A percentile compares a stretch with the other conserved stretches of the same genome.
Evolutionary conservation across 1,284 basidiomycete species (phyloP).

Genomic region (Termitomyces sp.): DNA sequence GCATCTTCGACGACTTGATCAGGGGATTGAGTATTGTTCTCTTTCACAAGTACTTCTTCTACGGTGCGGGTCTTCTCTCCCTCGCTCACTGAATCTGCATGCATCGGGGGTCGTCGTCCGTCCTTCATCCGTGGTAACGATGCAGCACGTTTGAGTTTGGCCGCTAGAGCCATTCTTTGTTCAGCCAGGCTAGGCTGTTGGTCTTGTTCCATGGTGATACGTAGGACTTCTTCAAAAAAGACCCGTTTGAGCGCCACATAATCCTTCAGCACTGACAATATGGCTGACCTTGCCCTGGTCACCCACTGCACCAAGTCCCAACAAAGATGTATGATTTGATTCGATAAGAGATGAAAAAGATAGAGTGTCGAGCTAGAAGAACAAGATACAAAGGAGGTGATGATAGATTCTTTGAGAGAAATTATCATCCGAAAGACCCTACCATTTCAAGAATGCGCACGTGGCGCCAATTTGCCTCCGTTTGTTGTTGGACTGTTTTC

Average conservation of each 20-base stretch:
- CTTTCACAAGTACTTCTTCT: constrained; percentile 44
- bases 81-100: constrained; percentile 71
- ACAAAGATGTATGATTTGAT: background rate
- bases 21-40: constrained; percentile 22
- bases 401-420: constrained; percentile 11
- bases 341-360: background rate
- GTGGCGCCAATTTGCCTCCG: constrained; percentile 20
- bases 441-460: constrained; percentile 15
- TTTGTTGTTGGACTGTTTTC: background rate
- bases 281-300: constrained; percentile 16
- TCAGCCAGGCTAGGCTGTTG: constrained; percentile 34
- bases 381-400: background rate
- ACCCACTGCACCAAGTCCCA: constrained; percentile 5
- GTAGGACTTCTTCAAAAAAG: constrained; percentile 5
- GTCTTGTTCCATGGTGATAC: constrained; percentile 26
- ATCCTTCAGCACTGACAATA: background rate
- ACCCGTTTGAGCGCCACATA: constrained; percentile 11
- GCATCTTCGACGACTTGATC: constrained; percentile 19
- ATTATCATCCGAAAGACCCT: constrained; percentile 12
- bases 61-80: constrained; percentile 55
- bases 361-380: background rate
- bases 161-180: constrained; percentile 80
- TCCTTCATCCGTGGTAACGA: constrained; percentile 86
- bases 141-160: constrained; percentile 84
- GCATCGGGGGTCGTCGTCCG: constrained; percentile 79